Evolutionary conservation across 768 basidiomycete species (phyloP).

Genomic region (Calocybe cyanea): DNA sequence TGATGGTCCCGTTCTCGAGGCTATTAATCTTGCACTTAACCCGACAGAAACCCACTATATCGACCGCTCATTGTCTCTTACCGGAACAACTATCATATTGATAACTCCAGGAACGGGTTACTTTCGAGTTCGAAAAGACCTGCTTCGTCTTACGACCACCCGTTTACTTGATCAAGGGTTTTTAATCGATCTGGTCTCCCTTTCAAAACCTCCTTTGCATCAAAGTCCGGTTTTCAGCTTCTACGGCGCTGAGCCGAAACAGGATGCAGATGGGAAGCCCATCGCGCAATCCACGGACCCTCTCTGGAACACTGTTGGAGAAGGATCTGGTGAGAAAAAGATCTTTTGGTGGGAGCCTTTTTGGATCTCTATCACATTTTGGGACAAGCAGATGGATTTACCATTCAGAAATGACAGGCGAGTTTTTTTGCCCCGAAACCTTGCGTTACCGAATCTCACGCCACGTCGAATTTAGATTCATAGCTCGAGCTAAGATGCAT

Average conservation of each 20-base stretch:
- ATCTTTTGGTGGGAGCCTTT: constrained; percentile 91
- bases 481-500: constrained; percentile 95
- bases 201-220: constrained; percentile 90
- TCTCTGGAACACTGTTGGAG: constrained; percentile 70
- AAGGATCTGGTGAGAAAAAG: constrained; percentile 39
- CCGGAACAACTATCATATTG: constrained; percentile 77
- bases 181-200: constrained; percentile 79
- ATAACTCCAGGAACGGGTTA: constrained; percentile 94
- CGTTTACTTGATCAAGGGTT: constrained; percentile 94
- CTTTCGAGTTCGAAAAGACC: constrained; percentile 86
- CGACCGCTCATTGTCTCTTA: constrained; percentile 88
- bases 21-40: constrained; percentile 88
- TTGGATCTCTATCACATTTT: constrained; percentile 78
- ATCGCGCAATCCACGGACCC: constrained; percentile 57
- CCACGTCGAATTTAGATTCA: constrained; percentile 52
- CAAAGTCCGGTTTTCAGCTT: constrained; percentile 94
- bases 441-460: background rate
- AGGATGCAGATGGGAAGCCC: constrained; percentile 44
- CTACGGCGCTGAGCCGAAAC: constrained; percentile 55
- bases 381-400: constrained; percentile 85
- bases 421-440: constrained; percentile 4
- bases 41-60: constrained; percentile 94
- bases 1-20: constrained; percentile 94
- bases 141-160: constrained; percentile 88
- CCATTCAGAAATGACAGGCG: constrained; percentile 80